phyloP scores from a whole-genome alignment of 2,329 filamentous ascomycete species.

The Pseudocercospora fijiensis region DNA sequence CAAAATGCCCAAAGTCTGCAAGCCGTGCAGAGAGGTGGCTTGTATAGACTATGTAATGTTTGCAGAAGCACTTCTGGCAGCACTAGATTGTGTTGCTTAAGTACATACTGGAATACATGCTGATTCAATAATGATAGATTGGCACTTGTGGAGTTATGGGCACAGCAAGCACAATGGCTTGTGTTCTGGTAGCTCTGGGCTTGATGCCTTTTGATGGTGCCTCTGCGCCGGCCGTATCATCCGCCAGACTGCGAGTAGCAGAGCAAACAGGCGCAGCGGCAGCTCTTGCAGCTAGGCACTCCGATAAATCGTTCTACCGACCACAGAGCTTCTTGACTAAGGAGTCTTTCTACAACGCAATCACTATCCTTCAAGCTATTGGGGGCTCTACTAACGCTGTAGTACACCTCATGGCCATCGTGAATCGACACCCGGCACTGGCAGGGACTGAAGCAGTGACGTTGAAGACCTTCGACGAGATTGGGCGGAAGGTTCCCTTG shows the following conservation, averaged over 20 bases:
- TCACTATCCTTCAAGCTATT: slow-evolving; percentile 47
- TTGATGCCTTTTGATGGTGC: slow-evolving; percentile 55
- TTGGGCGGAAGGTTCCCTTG: slow-evolving; percentile 49
- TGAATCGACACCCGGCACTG: slow-evolving; percentile 52
- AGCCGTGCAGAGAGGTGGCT: not conserved
- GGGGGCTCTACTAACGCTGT: slow-evolving; percentile 48
- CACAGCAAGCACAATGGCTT: slow-evolving; percentile 59
- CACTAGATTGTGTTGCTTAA: not conserved
- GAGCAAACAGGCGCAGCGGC: slow-evolving; percentile 55
- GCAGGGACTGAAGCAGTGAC: slow-evolving; percentile 44
- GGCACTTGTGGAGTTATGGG: slow-evolving; percentile 61
- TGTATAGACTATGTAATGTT: not conserved
- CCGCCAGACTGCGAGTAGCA: slow-evolving; percentile 53
- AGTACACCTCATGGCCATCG: slow-evolving; percentile 47
- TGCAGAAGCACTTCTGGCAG: not conserved
- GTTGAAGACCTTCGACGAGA: slow-evolving; percentile 49
- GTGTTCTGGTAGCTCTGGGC: slow-evolving; percentile 53
- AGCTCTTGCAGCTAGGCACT: slow-evolving; percentile 43
- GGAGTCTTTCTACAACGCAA: slow-evolving; percentile 52
- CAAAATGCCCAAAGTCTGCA: not conserved
- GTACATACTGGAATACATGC: not conserved
- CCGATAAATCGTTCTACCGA: slow-evolving; percentile 35
- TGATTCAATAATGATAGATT: slow-evolving; percentile 13
- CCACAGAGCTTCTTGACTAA: slow-evolving; percentile 49
- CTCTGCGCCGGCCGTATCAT: slow-evolving; percentile 55